These are phyloP conservation scores for Globisporangium radiosum DNA, from an alignment of 352 stramenopile genomes.

Conservation along the genomic window DNA sequence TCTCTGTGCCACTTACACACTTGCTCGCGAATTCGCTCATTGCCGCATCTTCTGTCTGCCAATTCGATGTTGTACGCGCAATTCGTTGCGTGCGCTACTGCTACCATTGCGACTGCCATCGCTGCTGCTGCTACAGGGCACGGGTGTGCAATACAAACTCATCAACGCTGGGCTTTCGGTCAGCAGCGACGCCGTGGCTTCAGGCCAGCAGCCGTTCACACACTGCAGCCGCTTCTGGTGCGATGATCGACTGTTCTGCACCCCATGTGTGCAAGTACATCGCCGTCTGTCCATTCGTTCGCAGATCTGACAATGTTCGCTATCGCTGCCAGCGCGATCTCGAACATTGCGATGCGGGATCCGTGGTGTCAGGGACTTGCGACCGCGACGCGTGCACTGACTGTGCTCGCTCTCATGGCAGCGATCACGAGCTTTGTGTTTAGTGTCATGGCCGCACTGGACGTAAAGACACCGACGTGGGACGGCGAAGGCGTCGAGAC, in stretches of 20 bases:
- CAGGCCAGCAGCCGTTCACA: conserved; percentile 16
- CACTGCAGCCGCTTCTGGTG: conserved; percentile 39
- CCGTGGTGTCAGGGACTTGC: conserved; percentile 62
- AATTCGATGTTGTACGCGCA: too few species aligned
- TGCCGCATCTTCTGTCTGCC: too few species aligned
- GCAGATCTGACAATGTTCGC: too few species aligned
- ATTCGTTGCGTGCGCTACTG: not conserved
- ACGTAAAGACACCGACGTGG: conserved; percentile 68
- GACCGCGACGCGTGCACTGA: conserved; percentile 34
- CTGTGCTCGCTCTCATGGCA: conserved; percentile 43
- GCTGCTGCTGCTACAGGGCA: conserved; percentile 27
- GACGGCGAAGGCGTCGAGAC: conserved; percentile 56
- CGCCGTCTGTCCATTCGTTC: too few species aligned
- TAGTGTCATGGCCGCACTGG: conserved; percentile 40
- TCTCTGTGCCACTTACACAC: too few species aligned
- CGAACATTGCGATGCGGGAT: conserved; percentile 31
- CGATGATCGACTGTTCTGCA: too few species aligned
- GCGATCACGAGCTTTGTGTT: conserved; percentile 49
- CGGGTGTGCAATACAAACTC: conserved; percentile 74
- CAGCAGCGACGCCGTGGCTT: conserved; percentile 23
- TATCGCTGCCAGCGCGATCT: conserved; percentile 21
- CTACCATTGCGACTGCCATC: not conserved
- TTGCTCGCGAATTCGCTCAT: not conserved
- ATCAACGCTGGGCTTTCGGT: conserved; percentile 57
- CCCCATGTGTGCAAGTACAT: too few species aligned